Evolutionary conservation across 1,284 basidiomycete genomes (phyloP), one percentile per base, ranked within the genome.

Genomic region (Macrocystidia cucumis): DNA sequence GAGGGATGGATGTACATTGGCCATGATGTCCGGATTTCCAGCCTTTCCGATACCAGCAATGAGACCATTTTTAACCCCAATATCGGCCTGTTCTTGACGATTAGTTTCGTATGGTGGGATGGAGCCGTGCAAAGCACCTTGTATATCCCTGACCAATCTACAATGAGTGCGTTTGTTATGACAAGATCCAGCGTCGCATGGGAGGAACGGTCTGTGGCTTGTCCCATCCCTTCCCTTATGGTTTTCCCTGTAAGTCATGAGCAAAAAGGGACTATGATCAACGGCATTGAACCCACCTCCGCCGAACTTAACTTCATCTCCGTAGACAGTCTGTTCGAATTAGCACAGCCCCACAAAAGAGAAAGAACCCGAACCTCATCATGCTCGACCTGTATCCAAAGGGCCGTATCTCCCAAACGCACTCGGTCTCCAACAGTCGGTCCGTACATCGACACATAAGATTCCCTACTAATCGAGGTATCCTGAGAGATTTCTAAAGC

Each of bases 231-330:
- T 51, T 97, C 93, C n/a, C 92, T 81, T 34, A 96, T 83, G 0
- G 83, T 78, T 62, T 97, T 97, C 9, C 90, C 87, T 87, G 43
- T 12, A 14, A 27, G 12, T 17, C 21, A 17, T 32, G 37, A 24
- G 42, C 31, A 39, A n/a, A 21, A 37, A 3, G 9, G 11, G 17
- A 36, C 24, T 3, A 3, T 30, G 17, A 25, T 19, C 24, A 24
- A 0, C 2, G 29, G 4, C 18, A 23, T 18, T 2, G 21, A 13
- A 44, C 61, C 46, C 46, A 79, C 89, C 93, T 51, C 95, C 95
- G 9, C 95, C 95, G 51, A 99, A 99, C 59, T 98, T 98, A 64
- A 88, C 83, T 63, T 98, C 96, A 47, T 99, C 95, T 6, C 95
- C 91, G 51, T 92, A 91, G 1, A 72, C 62, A 2, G 88, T 82